Evolutionary conservation across 2,329 filamentous ascomycete genomes (phyloP), one percentile per base, ranked within the genome.

Genomic region (Cryphonectria naterciae): DNA sequence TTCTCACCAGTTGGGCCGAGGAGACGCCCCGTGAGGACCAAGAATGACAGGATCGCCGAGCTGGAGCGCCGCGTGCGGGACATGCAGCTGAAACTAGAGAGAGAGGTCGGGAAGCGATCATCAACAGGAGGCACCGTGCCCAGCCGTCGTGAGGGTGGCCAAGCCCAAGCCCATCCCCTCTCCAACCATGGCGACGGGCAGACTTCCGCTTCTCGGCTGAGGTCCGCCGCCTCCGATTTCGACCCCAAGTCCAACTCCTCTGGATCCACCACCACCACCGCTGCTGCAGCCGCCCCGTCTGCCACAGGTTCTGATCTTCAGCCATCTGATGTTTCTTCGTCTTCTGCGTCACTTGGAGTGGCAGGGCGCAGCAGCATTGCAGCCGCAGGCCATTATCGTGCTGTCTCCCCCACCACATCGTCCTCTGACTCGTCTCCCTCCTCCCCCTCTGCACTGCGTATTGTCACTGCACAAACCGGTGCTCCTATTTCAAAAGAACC

Each of bases 41-140:
- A 72, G 68, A 70, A 72, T 22, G 71, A 72, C 58, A 35, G 71
- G 35, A 72, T 72, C 61, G 71, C 66, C 32, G 71, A 72, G 68
- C 65, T 72, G 43, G 71, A 72, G 68, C 65, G 68, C 17, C 65
- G 71, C 13, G 71, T 72, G 52, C 56, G 65, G 61, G 71, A 72
- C 65, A 72, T 72, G 71, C 71, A 72, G 71, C 41, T 72, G 64
- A 58, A 58, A 43, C 65, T 72, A 41, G 68, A 70, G 60, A 70
- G 39, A 25, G 63, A 72, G 41, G 71, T 68, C 32, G 65, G 62
- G 25, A 68, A 66, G 28, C 58, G 64, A 13, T 25, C 39, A 19
- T 61, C 58, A 41, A 22, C 62, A 65, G 63, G 25, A 65, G 63
- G 25, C 56, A 39, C 41, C 41, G 2, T n/a, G 11, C 3, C 60